Evolutionary conservation across 2,329 filamentous ascomycete species (phyloP).

Genomic region (Westerdykella ornata): DNA sequence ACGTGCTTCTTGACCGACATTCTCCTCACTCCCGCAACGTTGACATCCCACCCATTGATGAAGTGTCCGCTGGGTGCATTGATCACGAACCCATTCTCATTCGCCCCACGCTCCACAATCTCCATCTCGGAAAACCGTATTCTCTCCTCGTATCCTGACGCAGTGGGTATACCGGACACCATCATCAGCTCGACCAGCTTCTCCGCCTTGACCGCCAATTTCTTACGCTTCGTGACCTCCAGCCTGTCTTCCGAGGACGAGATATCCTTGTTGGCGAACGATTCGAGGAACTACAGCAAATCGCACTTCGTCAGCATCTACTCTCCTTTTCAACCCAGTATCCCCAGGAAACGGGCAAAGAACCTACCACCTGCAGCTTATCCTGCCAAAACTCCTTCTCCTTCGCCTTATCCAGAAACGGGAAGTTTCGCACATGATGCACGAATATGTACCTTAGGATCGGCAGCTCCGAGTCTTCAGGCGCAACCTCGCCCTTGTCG

Average conservation of each 20-base stretch:
- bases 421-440: constrained; percentile 94
- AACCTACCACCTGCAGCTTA: constrained; percentile 81
- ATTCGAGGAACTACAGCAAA: constrained; percentile 72
- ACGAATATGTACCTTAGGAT: constrained; percentile 96
- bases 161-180: constrained; percentile 93
- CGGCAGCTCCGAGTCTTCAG: constrained; percentile 87
- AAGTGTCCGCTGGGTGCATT: constrained; percentile 86
- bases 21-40: constrained; percentile 81
- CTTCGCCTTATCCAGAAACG: constrained; percentile 89
- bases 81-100: constrained; percentile 79
- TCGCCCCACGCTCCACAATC: constrained; percentile 86
- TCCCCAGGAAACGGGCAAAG: constrained; percentile 5
- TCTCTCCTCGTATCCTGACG: constrained; percentile 93
- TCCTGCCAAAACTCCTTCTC: constrained; percentile 99
- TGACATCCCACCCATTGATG: constrained; percentile 95
- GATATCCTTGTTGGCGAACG: constrained; percentile 93
- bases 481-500: constrained; percentile 84
- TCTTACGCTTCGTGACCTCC: constrained; percentile 91
- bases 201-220: constrained; percentile 84
- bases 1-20: constrained; percentile 78
- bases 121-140: constrained; percentile 97
- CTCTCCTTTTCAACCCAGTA: not conserved
- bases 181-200: constrained; percentile 99
- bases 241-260: constrained; percentile 93
- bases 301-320: constrained; percentile 14